These are phyloP conservation scores for Hebeloma cylindrosporum DNA, from an alignment of 768 basidiomycete genomes.

Conservation along the genomic window DNA sequence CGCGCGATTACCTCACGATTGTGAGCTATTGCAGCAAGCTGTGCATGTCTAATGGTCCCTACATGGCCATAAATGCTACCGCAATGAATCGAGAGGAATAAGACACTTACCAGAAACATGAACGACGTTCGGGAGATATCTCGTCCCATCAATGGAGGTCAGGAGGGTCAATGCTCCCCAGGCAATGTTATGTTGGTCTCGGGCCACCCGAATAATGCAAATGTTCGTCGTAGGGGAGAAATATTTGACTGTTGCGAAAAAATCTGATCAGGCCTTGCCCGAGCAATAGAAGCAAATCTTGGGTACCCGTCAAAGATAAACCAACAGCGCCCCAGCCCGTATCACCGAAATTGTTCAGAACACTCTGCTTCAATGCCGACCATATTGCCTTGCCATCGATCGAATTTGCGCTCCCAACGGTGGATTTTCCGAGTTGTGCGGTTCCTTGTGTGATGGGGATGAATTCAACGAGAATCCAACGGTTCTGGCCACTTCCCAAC, in stretches of 20 bases:
- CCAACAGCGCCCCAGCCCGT: slow-evolving; percentile 84
- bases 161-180: slow-evolving; percentile 81
- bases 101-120: slow-evolving; percentile 69
- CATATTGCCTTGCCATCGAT: slow-evolving; percentile 69
- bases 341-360: slow-evolving; percentile 78
- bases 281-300: neutral
- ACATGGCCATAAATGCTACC: neutral
- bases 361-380: slow-evolving; percentile 65
- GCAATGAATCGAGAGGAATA: neutral
- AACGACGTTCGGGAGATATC: slow-evolving; percentile 72
- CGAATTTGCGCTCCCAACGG: slow-evolving; percentile 17
- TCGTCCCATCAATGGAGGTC: slow-evolving; percentile 54
- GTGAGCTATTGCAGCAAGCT: slow-evolving; percentile 72
- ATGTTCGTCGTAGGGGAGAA: slow-evolving; percentile 81
- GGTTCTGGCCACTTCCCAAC: slow-evolving; percentile 52
- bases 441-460: slow-evolving; percentile 42
- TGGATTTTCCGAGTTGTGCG: slow-evolving; percentile 26
- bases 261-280: neutral
- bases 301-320: slow-evolving; percentile 65
- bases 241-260: slow-evolving; percentile 80
- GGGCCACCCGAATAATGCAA: slow-evolving; percentile 82
- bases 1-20: slow-evolving; percentile 72
- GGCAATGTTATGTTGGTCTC: slow-evolving; percentile 76
- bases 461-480: slow-evolving; percentile 88
- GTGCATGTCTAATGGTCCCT: slow-evolving; percentile 89